A percentile compares a stretch with the other conserved stretches of the same genome.
phyloP scores from a whole-genome alignment of 768 basidiomycete genomes.

The Leccinum olivaceopallidum region DNA sequence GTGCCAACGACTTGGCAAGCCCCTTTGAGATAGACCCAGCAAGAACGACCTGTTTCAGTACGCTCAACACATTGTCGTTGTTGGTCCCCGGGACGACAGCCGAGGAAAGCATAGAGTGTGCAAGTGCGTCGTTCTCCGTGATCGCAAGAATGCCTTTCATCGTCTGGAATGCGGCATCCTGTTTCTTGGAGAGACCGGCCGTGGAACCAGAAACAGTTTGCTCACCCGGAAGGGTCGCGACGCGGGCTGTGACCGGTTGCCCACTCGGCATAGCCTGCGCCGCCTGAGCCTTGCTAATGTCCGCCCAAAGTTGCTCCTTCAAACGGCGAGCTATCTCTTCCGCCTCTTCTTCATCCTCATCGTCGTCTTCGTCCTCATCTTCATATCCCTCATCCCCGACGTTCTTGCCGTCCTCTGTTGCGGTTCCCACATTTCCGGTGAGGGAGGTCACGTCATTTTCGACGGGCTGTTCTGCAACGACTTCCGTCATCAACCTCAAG shows the following conservation, averaged over 20 bases:
- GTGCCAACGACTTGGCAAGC: slow-evolving; percentile 57
- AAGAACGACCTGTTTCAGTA: slow-evolving; percentile 50
- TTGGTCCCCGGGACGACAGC: slow-evolving; percentile 48
- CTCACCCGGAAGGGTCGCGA: slow-evolving; percentile 3
- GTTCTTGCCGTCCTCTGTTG: slow-evolving; percentile 31
- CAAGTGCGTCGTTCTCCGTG: slow-evolving; percentile 55
- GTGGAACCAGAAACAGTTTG: slow-evolving; percentile 14
- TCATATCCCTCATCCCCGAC: slow-evolving; percentile 46
- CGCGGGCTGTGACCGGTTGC: slow-evolving; percentile 5
- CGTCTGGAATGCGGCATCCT: slow-evolving; percentile 61
- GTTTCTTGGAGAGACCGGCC: slow-evolving; percentile 39
- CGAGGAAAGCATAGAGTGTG: slow-evolving; percentile 52
- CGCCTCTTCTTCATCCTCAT: slow-evolving; percentile 59
- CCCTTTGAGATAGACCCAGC: slow-evolving; percentile 51
- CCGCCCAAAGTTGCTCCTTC: slow-evolving; percentile 78
- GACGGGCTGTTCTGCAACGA: slow-evolving; percentile 7
- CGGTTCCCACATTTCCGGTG: slow-evolving; percentile 2
- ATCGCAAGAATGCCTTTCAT: slow-evolving; percentile 63
- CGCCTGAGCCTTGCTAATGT: slow-evolving; percentile 64
- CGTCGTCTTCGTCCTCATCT: slow-evolving; percentile 57
- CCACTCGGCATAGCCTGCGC: slow-evolving; percentile 33
- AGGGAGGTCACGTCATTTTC: slow-evolving; percentile 2
- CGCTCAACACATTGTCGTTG: slow-evolving; percentile 50
- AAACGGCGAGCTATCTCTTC: slow-evolving; percentile 72
- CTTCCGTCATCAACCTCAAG: slow-evolving; percentile 16